phyloP scores from a whole-genome alignment of 495 filamentous ascomycete genomes.

The Tuber brumale region DNA sequence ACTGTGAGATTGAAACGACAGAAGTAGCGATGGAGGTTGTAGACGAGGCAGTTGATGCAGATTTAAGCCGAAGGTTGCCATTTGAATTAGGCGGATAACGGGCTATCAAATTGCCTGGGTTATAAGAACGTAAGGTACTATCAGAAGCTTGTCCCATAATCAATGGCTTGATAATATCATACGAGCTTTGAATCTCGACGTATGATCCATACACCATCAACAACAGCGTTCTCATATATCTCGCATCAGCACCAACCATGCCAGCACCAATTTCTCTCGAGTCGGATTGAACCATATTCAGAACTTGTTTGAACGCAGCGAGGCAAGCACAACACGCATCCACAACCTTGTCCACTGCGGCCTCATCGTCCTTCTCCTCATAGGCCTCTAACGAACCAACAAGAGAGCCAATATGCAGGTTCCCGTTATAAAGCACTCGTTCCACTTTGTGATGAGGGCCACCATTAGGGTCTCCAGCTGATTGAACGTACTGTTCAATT shows the following conservation, averaged over 20 bases:
- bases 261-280: constrained; percentile 64
- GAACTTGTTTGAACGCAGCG: constrained; percentile 67
- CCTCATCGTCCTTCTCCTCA: constrained; percentile 39
- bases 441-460: constrained; percentile 36
- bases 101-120: constrained; percentile 10
- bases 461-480: constrained; percentile 22
- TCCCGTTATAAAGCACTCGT: constrained; percentile 37
- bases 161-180: constrained; percentile 36
- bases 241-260: constrained; percentile 53
- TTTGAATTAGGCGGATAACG: constrained; percentile 18
- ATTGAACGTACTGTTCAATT: constrained; percentile 40
- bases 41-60: constrained; percentile 23
- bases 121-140: constrained; percentile 8
- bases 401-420: constrained; percentile 36
- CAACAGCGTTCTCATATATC: constrained; percentile 74
- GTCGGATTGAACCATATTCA: constrained; percentile 61
- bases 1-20: constrained; percentile 17
- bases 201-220: constrained; percentile 73
- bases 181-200: constrained; percentile 56
- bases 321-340: constrained; percentile 64
- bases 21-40: constrained; percentile 24
- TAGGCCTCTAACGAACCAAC: constrained; percentile 37
- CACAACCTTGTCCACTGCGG: constrained; percentile 53
- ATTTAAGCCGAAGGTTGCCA: constrained; percentile 22
- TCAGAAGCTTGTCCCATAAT: constrained; percentile 15